Base-by-base conservation (phyloP, 441 rosid species). In the Erysimum cheiri region DNA sequence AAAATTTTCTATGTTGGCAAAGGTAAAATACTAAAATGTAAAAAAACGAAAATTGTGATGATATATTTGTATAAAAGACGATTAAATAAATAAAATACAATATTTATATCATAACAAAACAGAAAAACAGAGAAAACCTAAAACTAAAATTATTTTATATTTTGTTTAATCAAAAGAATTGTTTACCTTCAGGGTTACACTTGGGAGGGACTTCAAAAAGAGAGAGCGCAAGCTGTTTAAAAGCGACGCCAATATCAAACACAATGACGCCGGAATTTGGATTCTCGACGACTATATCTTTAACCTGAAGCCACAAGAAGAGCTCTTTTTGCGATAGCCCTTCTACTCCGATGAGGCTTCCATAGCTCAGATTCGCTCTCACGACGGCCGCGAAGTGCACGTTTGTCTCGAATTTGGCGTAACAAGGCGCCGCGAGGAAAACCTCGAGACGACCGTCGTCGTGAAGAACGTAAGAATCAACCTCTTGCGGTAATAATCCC, bases 191-290 rank as follows among this genome's bases (percentile, higher is more conserved):
- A 22, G 87, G 85, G 37, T 56, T 82, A 68, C 93, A 88, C 40
- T 72, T 66, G 37, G 91, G 93, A 7, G 91, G 93, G 15, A 75
- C 82, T 78, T 88, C 93, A 40, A 88, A 86, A 72, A 88, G 81
- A 36, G 93, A 83, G 10, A 81, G 44, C 0, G 93, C 81, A 11
- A 88, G 74, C 54, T 88, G 89, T 66, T 88, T 88, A 19, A 70
- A 80, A 32, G 91, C 91, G 8, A 86, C 83, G 1, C 87, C 93
- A 24, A 88, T 86, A 73, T 88, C 91, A 46, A 88, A 83, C 49
- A 81, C 56, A 32, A 88, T 88, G 58, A 88, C 80, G 8, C 93
- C 91, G 31, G 89, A 83, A 14, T 49, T 64, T 8, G 91, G 91
- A 28, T 88, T 86, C 71, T 85, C 75, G 4, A 88, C 89, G 53